Conservation (phyloP, 345 rosid species). For the Salix brachista region DNA sequence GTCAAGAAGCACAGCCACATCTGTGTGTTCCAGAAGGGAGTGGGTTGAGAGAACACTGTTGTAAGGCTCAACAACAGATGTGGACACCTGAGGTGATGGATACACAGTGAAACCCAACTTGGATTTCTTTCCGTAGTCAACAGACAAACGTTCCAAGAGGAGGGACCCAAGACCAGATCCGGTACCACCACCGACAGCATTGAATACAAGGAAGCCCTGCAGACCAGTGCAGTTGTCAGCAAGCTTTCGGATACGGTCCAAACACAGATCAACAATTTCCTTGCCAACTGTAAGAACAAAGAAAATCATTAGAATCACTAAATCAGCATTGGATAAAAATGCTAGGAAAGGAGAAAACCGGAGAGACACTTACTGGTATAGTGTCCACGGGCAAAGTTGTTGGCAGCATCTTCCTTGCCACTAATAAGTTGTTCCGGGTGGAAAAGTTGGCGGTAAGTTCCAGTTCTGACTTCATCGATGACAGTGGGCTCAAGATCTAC, state of each 20-base stretch:
- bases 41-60: slow-evolving; percentile 30
- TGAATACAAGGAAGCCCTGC: slow-evolving; percentile 29
- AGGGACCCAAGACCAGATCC: slow-evolving; percentile 32
- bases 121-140: slow-evolving; percentile 31
- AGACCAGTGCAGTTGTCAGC: slow-evolving; percentile 31
- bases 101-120: slow-evolving; percentile 30
- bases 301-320: not conserved
- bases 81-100: slow-evolving; percentile 28
- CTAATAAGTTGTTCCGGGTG: slow-evolving; percentile 30
- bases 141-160: slow-evolving; percentile 26
- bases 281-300: slow-evolving; percentile 19
- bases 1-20: slow-evolving; percentile 28
- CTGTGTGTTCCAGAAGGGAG: slow-evolving; percentile 28
- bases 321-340: no score
- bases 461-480: slow-evolving; percentile 26
- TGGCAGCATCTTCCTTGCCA: slow-evolving; percentile 34
- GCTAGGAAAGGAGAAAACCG: not conserved
- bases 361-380: slow-evolving; percentile 16
- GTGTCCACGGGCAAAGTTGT: slow-evolving; percentile 31
- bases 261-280: slow-evolving; percentile 28
- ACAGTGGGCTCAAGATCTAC: slow-evolving; percentile 31
- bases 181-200: slow-evolving; percentile 30
- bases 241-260: slow-evolving; percentile 27
- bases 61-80: slow-evolving; percentile 31
- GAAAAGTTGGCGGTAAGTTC: slow-evolving; percentile 27